Conservation (phyloP, 2,329 filamentous ascomycete species). For the Aspergillus jensenii region DNA sequence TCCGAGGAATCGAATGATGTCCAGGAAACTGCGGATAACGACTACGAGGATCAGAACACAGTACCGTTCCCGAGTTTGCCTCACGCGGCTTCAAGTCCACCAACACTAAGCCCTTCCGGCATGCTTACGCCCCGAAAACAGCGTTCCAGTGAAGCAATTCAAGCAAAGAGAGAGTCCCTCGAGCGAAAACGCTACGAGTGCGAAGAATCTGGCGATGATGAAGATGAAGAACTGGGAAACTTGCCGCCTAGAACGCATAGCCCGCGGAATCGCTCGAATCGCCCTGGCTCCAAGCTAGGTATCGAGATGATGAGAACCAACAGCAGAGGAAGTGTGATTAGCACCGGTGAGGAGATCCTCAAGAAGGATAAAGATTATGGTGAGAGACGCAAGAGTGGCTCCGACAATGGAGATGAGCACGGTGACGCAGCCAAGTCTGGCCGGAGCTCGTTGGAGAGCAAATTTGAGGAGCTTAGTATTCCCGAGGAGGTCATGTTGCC, state of each 20-base stretch:
- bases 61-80: slow-evolving; percentile 54
- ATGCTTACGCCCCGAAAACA: slow-evolving; percentile 57
- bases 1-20: slow-evolving; percentile 53
- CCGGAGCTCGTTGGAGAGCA: slow-evolving; percentile 28
- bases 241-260: slow-evolving; percentile 52
- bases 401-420: slow-evolving; percentile 18
- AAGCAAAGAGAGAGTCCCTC: slow-evolving; percentile 70
- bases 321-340: slow-evolving; percentile 77
- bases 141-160: slow-evolving; percentile 71
- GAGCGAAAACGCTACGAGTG: slow-evolving; percentile 73
- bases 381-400: slow-evolving; percentile 26
- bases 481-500: slow-evolving; percentile 32
- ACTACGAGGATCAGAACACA: slow-evolving; percentile 15
- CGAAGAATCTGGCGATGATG: slow-evolving; percentile 87
- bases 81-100: slow-evolving; percentile 65
- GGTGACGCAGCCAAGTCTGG: slow-evolving; percentile 25
- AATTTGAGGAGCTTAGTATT: slow-evolving; percentile 34
- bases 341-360: slow-evolving; percentile 42
- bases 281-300: slow-evolving; percentile 82
- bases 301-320: slow-evolving; percentile 99
- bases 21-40: slow-evolving; percentile 22
- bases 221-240: slow-evolving; percentile 83
- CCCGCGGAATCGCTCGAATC: slow-evolving; percentile 51
- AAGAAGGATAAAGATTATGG: slow-evolving; percentile 36
- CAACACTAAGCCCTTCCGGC: slow-evolving; percentile 55